Percentiles rank a stretch among this genome's conserved stretches.
These are phyloP conservation scores for Chrysanthemum makinoi DNA, from an alignment of 129 eudicot genomes.

Conservation along the genomic window DNA sequence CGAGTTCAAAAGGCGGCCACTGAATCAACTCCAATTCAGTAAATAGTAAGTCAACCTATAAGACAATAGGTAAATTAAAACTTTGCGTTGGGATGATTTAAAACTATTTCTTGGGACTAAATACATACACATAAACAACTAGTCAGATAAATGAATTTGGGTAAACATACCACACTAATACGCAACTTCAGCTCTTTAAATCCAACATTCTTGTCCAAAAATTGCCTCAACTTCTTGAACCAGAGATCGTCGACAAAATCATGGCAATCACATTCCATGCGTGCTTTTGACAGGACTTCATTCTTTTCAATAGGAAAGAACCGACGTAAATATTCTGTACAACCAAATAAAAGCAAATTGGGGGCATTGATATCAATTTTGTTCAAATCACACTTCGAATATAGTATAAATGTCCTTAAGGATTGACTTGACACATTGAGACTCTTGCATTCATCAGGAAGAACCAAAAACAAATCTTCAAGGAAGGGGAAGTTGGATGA, in stretches of 20 bases:
- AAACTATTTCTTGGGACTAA: background rate
- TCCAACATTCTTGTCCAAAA: background rate
- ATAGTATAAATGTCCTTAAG: too few species aligned
- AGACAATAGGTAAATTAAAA: background rate
- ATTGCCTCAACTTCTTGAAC: background rate
- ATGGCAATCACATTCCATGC: background rate
- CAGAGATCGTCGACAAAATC: background rate
- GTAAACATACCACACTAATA: background rate
- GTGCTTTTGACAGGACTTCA: too few species aligned
- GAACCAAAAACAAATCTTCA: too few species aligned
- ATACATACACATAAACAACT: too few species aligned
- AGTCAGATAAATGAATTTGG: background rate
- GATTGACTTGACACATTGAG: too few species aligned
- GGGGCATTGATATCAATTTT: too few species aligned
- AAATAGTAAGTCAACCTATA: background rate
- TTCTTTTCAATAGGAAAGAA: background rate
- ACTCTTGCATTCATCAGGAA: too few species aligned
- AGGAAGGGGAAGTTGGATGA: too few species aligned
- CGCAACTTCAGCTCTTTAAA: background rate
- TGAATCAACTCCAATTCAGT: background rate
- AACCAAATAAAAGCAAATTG: too few species aligned
- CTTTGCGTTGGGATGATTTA: too few species aligned
- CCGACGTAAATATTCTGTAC: too few species aligned
- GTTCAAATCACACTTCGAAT: too few species aligned
- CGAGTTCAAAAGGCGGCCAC: conserved; percentile 4